These are phyloP conservation scores for Talaromyces sp. DNA, from an alignment of 2,329 filamentous ascomycete species.

Conservation along the genomic window DNA sequence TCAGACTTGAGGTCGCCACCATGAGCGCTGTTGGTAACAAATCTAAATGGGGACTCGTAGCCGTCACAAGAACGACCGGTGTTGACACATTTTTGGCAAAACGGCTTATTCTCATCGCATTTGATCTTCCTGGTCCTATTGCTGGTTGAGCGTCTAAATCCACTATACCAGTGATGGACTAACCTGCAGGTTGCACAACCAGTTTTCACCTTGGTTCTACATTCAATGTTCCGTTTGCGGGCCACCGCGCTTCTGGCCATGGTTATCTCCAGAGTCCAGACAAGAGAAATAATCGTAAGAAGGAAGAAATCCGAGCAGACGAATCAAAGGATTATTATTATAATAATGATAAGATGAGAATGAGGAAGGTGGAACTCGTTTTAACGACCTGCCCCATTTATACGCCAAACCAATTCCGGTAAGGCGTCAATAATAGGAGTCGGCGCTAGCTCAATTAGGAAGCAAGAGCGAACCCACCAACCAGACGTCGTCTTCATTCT, in stretches of 20 bases:
- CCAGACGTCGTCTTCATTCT: not conserved
- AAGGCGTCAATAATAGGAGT: too few species aligned
- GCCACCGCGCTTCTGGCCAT: not conserved
- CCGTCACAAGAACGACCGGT: slow-evolving; percentile 11
- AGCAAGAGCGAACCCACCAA: slow-evolving; percentile 9
- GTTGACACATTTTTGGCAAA: slow-evolving; percentile 6
- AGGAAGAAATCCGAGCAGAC: slow-evolving; percentile 1
- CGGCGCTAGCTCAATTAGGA: slow-evolving; percentile 3
- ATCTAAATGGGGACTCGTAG: slow-evolving; percentile 5
- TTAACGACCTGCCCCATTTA: too few species aligned
- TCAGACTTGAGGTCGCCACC: not conserved
- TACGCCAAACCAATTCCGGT: too few species aligned
- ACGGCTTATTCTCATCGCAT: slow-evolving; percentile 11
- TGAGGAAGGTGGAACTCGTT: too few species aligned
- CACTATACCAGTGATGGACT: not conserved
- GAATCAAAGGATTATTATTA: not conserved
- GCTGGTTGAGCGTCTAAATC: not conserved
- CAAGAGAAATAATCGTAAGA: not conserved
- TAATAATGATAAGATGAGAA: too few species aligned
- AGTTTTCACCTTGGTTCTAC: slow-evolving; percentile 8
- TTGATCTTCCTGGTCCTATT: slow-evolving; percentile 5
- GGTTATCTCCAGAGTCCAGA: not conserved
- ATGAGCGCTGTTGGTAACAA: not conserved
- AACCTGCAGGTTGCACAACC: slow-evolving; percentile 10
- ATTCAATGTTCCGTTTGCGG: not conserved